These are phyloP conservation scores for Thymus quinquecostatus DNA, from an alignment of 257 asterid genomes.

Conservation along the genomic window DNA sequence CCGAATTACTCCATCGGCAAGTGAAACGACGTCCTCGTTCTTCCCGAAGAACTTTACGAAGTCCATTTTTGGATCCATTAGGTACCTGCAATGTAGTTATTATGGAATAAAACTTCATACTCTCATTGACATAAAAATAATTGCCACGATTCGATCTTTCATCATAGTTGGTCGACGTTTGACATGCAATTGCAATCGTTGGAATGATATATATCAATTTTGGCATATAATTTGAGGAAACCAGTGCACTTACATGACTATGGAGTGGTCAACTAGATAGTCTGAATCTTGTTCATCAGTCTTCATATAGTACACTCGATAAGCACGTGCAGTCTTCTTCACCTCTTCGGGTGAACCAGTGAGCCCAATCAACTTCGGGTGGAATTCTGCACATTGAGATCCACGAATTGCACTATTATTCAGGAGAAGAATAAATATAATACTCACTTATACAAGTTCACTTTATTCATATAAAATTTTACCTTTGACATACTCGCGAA, in stretches of 20 bases:
- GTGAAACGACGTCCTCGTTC: slow-evolving; percentile 62
- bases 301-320: slow-evolving; percentile 95
- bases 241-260: slow-evolving; percentile 72
- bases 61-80: slow-evolving; percentile 92
- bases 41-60: slow-evolving; percentile 86
- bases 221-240: slow-evolving; percentile 1
- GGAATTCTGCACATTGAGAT: slow-evolving; percentile 63
- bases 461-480: slow-evolving; percentile 18
- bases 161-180: neutral
- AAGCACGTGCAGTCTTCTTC: slow-evolving; percentile 86
- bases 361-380: slow-evolving; percentile 84
- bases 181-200: slow-evolving; percentile 14
- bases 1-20: slow-evolving; percentile 72
- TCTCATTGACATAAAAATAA: too few relatives aligned
- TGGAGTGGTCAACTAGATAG: slow-evolving; percentile 93
- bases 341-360: slow-evolving; percentile 79
- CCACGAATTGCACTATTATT: slow-evolving; percentile 9
- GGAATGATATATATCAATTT: neutral
- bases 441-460: slow-evolving; percentile 8
- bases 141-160: neutral
- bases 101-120: neutral
- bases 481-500: slow-evolving; percentile 90
- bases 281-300: slow-evolving; percentile 95
- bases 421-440: slow-evolving; percentile 13
- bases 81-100: slow-evolving; percentile 56